Evolutionary conservation across 2,329 filamentous ascomycete species (phyloP).

Genomic region (Monosporascus sp.): DNA sequence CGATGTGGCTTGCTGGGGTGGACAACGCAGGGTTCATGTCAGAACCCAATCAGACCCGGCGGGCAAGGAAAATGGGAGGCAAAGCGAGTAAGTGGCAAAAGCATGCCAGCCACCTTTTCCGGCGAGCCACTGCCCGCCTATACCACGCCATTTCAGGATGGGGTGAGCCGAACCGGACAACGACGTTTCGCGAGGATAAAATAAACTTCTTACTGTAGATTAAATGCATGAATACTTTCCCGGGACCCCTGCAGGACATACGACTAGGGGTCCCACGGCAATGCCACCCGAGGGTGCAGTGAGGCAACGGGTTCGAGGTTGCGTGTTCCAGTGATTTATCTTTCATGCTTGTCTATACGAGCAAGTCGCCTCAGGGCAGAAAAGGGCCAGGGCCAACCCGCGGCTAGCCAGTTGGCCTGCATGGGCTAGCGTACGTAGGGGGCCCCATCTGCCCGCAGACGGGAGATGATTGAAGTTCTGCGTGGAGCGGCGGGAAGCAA

Average conservation of each 20-base stretch:
- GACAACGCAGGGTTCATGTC: constrained; percentile 11
- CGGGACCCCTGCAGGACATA: constrained; percentile 19
- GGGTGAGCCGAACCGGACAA: constrained; percentile 6
- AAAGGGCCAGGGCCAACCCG: constrained; percentile 23
- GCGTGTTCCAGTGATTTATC: constrained; percentile 28
- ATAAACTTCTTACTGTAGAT: constrained; percentile 10
- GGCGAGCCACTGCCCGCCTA: constrained; percentile 4
- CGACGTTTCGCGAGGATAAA: constrained; percentile 1
- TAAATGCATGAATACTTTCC: constrained; percentile 6
- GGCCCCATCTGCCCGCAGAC: constrained; percentile 24
- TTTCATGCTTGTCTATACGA: constrained; percentile 23
- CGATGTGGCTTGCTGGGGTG: constrained; percentile 27
- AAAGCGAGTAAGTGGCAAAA: constrained; percentile 12
- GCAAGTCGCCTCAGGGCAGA: constrained; percentile 19
- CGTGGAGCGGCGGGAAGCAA: constrained; percentile 20
- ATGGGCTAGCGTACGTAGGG: constrained; percentile 20
- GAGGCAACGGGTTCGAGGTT: constrained; percentile 20
- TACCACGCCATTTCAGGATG: constrained; percentile 10
- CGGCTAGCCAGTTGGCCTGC: constrained; percentile 27
- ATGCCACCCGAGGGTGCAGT: constrained; percentile 20
- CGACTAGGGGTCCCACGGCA: constrained; percentile 4
- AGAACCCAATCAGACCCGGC: constrained; percentile 20
- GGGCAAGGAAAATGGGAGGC: constrained; percentile 10
- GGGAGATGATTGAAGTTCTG: constrained; percentile 24
- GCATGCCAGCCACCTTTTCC: constrained; percentile 10